phyloP scores from a whole-genome alignment of 2,329 filamentous ascomycete genomes.

The Tolypocladium cylindrosporum region DNA sequence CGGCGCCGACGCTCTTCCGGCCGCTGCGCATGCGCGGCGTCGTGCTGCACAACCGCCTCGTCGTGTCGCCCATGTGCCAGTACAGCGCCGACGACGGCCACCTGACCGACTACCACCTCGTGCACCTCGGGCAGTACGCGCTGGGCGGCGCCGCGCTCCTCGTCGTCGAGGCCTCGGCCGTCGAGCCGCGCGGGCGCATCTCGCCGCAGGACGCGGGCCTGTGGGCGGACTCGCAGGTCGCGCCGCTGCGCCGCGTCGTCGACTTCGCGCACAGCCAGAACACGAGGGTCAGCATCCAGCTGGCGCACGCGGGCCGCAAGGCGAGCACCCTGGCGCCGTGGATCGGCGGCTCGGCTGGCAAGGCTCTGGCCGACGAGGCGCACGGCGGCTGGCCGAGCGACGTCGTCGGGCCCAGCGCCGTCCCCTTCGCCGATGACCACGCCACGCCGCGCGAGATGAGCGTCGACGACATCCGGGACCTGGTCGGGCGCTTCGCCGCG shows the following conservation, averaged over 20 bases:
- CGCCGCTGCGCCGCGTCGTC: conserved; percentile 56
- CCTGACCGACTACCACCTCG: conserved; percentile 70
- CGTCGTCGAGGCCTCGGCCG: conserved; percentile 69
- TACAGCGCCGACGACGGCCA: conserved; percentile 54
- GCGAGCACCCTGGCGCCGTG: conserved; percentile 53
- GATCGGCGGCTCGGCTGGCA: conserved; percentile 39
- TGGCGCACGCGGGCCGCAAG: conserved; percentile 71
- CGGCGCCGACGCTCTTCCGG: conserved; percentile 43
- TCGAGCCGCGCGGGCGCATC: conserved; percentile 70
- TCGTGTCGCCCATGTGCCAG: conserved; percentile 52
- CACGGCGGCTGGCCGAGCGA: conserved; percentile 48
- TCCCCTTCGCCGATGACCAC: conserved; percentile 40
- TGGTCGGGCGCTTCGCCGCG: conserved; percentile 53
- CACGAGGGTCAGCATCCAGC: conserved; percentile 69
- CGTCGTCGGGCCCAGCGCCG: conserved; percentile 36
- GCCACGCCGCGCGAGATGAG: conserved; percentile 59
- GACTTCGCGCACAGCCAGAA: conserved; percentile 74
- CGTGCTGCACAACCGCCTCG: conserved; percentile 46
- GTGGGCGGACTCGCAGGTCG: conserved; percentile 78
- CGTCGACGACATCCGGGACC: conserved; percentile 52
- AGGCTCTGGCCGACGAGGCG: conserved; percentile 41
- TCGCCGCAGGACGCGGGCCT: conserved; percentile 70
- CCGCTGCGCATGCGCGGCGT: conserved; percentile 45
- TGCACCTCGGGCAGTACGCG: conserved; percentile 72
- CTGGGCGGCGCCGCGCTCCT: conserved; percentile 64